These are phyloP conservation scores for Paramyrothecium sp. DNA, from an alignment of 2,329 filamentous ascomycete species.

Conservation along the genomic window DNA sequence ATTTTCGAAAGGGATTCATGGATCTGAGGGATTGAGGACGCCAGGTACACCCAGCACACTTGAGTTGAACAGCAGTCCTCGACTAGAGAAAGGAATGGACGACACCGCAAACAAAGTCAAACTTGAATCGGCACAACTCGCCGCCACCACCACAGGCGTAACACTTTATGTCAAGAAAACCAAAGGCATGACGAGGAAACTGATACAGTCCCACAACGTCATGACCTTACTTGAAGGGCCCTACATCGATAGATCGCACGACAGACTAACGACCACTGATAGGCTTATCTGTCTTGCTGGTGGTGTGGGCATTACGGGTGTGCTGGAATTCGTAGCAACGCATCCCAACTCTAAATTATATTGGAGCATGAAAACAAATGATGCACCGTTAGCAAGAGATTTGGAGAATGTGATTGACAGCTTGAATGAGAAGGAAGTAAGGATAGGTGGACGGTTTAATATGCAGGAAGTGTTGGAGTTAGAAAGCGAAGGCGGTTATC, in stretches of 20 bases:
- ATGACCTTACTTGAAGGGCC: constrained; percentile 37
- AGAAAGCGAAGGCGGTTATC: not conserved
- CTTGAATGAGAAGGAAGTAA: no score
- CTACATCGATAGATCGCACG: constrained; percentile 29
- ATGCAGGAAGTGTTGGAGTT: no score
- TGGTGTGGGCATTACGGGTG: constrained; percentile 46
- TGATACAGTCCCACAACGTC: constrained; percentile 20
- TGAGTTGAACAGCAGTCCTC: not conserved
- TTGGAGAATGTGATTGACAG: no score
- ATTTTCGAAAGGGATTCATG: not conserved
- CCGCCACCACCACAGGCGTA: constrained; percentile 17
- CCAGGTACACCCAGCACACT: not conserved
- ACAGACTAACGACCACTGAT: constrained; percentile 26
- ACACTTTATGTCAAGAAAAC: constrained; percentile 34
- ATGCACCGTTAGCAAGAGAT: no score
- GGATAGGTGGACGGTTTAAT: no score
- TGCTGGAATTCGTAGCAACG: constrained; percentile 30
- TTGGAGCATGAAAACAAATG: no score
- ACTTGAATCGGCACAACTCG: not conserved
- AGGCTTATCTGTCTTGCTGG: constrained; percentile 41
- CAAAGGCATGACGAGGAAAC: constrained; percentile 30
- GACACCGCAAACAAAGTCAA: not conserved
- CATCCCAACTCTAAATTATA: constrained; percentile 13
- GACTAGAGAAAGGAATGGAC: not conserved
- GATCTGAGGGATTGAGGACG: not conserved